Base-by-base conservation (phyloP, 257 asterid species). In the Gentiana dahurica region DNA sequence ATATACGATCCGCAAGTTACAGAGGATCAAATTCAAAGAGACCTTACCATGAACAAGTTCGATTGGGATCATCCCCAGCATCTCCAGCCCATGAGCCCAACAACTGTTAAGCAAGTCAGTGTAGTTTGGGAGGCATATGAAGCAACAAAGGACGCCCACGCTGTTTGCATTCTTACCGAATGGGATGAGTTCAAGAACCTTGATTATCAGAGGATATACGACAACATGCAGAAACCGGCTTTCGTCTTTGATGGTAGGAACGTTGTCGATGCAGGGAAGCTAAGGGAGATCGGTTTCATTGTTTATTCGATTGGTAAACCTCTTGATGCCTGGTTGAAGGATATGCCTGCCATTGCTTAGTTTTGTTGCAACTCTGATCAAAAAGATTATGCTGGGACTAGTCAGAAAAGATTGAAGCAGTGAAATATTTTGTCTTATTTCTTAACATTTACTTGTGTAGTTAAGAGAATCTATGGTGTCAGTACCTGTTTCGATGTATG, bases 1-100 rank as follows among this genome's bases (percentile, higher is more conserved):
- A 87, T 87, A 55, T 87, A 81, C 3, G 95, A 87, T 52, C 95
- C 95, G 34, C 95, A 84, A 71, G 95, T 87, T 49, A 75, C 80
- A 0, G 94, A 84, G 66, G 95, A 87, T 64, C 95, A 87, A 67
- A 81, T 87, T 73, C 94, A 87, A 74, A 73, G 94, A 58, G 95
- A 87, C 72, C 94, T 87, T 15, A 60, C 85, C 2, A 74, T 87
- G 95, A 84, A 84, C 60, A 79, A 83, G 64, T 86, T 83, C 51
- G 95, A 87, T 44, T 87, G 95, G 95, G 95, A 87, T 68, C 95
- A 87, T 59, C 95, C 95, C 35, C 90, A 79, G 13, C 94, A 83
- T 64, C 95, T 86, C 61, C 95, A 86, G 72, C 95, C 95, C 1
- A 79, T 78, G 85, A 86, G 95, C 61, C 95, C 94, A 59, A 74